Percentiles rank a stretch among this genome's conserved stretches.
Evolutionary conservation across 192 early-diverging fungal species (phyloP).

Genomic region (Coemansia furcata): DNA sequence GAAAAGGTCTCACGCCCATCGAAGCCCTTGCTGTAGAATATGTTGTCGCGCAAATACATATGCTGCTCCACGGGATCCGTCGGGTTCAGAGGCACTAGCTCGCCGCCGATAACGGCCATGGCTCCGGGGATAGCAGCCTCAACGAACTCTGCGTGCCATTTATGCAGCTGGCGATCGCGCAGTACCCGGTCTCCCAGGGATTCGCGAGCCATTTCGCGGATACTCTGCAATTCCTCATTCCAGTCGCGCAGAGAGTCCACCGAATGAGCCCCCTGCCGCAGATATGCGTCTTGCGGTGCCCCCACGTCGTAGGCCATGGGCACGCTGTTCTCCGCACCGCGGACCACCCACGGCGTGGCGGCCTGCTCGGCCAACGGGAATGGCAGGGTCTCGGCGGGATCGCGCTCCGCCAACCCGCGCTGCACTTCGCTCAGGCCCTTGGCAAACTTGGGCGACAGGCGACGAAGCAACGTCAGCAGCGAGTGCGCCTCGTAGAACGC

Average conservation of each 20-base stretch:
- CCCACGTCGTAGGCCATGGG: slow-evolving; percentile 34
- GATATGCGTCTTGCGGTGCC: slow-evolving; percentile 25
- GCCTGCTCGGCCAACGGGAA: slow-evolving; percentile 61
- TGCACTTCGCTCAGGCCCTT: slow-evolving; percentile 67
- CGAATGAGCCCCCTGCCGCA: slow-evolving; percentile 27
- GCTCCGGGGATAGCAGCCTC: slow-evolving; percentile 87
- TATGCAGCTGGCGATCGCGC: slow-evolving; percentile 81
- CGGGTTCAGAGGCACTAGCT: slow-evolving; percentile 76
- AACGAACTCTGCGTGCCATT: slow-evolving; percentile 86
- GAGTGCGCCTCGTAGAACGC: slow-evolving; percentile 57
- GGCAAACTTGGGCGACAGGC: slow-evolving; percentile 69
- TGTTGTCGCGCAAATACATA: slow-evolving; percentile 94
- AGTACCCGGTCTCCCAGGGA: slow-evolving; percentile 80
- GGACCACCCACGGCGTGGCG: slow-evolving; percentile 82
- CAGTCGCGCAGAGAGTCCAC: slow-evolving; percentile 75
- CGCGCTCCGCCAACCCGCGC: slow-evolving; percentile 50
- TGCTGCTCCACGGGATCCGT: slow-evolving; percentile 69
- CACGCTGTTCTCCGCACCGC: slow-evolving; percentile 33
- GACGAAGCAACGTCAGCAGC: slow-evolving; percentile 63
- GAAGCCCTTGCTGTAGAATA: slow-evolving; percentile 89
- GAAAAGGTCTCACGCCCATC: slow-evolving; percentile 86
- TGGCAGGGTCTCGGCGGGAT: slow-evolving; percentile 80
- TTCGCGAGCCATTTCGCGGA: slow-evolving; percentile 75
- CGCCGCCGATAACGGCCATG: slow-evolving; percentile 77
- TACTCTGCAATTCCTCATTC: slow-evolving; percentile 95